These are phyloP conservation scores for Sclerotinia borealis DNA, from an alignment of 2,329 filamentous ascomycete species.

Conservation along the genomic window DNA sequence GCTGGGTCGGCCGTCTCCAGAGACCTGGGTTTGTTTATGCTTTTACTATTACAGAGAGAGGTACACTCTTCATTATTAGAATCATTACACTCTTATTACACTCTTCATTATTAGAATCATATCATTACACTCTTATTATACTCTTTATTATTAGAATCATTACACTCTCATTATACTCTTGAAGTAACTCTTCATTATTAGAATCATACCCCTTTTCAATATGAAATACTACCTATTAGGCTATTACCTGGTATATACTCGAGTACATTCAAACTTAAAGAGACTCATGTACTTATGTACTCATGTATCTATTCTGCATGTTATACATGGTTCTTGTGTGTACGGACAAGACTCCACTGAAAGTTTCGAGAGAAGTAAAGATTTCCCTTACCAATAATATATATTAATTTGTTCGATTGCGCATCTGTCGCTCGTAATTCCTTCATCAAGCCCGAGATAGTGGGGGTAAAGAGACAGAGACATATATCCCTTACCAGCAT, in stretches of 20 bases:
- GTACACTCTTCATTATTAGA: no score
- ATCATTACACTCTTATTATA: no score
- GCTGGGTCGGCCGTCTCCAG: constrained; percentile 11
- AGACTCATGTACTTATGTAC: not conserved
- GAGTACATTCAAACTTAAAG: not conserved
- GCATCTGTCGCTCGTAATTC: constrained; percentile 6
- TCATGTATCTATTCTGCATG: not conserved
- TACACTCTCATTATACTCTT: no score
- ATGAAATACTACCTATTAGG: not conserved
- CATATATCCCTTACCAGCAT: not conserved
- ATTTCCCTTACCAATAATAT: not conserved
- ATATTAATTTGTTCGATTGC: not conserved
- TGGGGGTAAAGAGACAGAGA: not conserved
- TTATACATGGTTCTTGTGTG: not conserved
- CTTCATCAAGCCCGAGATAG: not conserved
- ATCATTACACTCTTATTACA: no score
- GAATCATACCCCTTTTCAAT: not conserved
- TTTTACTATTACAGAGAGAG: no score
- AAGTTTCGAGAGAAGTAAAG: constrained; percentile 5
- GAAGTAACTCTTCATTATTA: no score
- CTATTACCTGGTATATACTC: not conserved
- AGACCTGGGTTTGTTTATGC: not conserved
- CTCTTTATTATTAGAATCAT: no score
- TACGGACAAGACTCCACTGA: not conserved
- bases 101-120: no score